A percentile compares a stretch with the other conserved stretches of the same genome.
These are phyloP conservation scores for Oenanthe javanica DNA, from an alignment of 140 eudicot genomes.

Conservation along the genomic window DNA sequence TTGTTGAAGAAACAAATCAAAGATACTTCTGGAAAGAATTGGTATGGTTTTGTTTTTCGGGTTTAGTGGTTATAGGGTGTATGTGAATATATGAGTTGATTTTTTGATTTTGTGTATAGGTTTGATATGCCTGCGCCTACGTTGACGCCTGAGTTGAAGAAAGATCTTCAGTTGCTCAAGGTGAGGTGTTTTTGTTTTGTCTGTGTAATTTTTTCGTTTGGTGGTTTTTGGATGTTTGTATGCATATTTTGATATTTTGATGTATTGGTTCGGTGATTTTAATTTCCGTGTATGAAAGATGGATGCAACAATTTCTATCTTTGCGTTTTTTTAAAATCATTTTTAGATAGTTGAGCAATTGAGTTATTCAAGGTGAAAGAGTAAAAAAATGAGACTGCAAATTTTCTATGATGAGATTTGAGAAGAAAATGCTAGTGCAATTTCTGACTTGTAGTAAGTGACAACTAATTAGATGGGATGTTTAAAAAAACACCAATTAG, in stretches of 20 bases:
- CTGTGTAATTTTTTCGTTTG: background rate
- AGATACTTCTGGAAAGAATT: slow-evolving; percentile 70
- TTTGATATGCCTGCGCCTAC: slow-evolving; percentile 95
- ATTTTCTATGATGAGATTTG: background rate
- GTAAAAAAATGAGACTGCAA: background rate
- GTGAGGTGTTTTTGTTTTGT: slow-evolving; percentile 19
- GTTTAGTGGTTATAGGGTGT: background rate
- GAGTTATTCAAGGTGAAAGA: background rate
- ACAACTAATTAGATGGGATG: background rate
- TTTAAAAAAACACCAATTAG: too few relatives aligned
- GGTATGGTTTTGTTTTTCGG: slow-evolving; percentile 36
- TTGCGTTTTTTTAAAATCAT: background rate
- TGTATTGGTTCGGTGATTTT: background rate
- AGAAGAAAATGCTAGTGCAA: background rate
- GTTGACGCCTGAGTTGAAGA: slow-evolving; percentile 78
- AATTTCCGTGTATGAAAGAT: background rate
- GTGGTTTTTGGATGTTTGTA: background rate
- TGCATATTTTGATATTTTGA: background rate
- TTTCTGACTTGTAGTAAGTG: background rate
- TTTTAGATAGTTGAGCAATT: background rate
- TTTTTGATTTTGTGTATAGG: slow-evolving; percentile 32
- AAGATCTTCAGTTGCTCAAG: slow-evolving; percentile 79
- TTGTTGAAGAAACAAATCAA: slow-evolving; percentile 66
- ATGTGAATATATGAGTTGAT: background rate
- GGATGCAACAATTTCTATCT: background rate